Evolutionary conservation across 495 filamentous ascomycete genomes (phyloP), one percentile per base, ranked within the genome.

Genomic region (Aspergillus bridgeri): DNA sequence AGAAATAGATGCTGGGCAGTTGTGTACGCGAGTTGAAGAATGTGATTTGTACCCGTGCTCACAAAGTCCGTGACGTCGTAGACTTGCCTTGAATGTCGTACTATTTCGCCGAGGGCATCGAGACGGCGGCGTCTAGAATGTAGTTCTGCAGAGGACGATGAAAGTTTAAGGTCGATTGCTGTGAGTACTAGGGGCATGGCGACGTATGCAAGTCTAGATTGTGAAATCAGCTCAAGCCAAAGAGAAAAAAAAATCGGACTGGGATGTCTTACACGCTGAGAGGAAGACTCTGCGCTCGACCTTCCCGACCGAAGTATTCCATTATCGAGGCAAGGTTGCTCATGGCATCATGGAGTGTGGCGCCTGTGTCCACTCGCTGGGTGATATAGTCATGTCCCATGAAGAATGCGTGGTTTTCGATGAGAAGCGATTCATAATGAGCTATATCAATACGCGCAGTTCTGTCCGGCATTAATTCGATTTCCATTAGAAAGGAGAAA

Each of bases 31-130:
- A 74, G 59, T 6, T 70, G 65, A 3, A 74, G 50, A 18, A 74
- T 64, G 13, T 70, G 64, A 48, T 74, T 74, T 2, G 68, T 69
- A 3, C 66, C 65, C 2, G 60, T 58, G 0, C 62, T 67, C 9
- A 74, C 71, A 17, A 65, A 62, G 33, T 74, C 71, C 0, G 69
- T 72, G 3, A 74, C 69, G 42, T 74, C 69, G 48, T 72, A 74
- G 5, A 70, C 57, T 0, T 58, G 46, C 21, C 66, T 61, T 2
- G 68, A 68, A 24, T 65, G 71, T 11, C 65, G 65, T n/a, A 74
- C 62, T 1, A 74, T 72, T 23, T 60, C 60, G 5, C 67, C 66
- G 3, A 74, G 58, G 0, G 60, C 60, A 23, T 68, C 60, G 18
- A 72, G 52, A n/a, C 63, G 60, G 18, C 58, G 64, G 29, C 68